A percentile compares a stretch with the other conserved stretches of the same genome.
phyloP scores from a whole-genome alignment of 1,139 yeast genomes.

The Suhomyces taliae region DNA sequence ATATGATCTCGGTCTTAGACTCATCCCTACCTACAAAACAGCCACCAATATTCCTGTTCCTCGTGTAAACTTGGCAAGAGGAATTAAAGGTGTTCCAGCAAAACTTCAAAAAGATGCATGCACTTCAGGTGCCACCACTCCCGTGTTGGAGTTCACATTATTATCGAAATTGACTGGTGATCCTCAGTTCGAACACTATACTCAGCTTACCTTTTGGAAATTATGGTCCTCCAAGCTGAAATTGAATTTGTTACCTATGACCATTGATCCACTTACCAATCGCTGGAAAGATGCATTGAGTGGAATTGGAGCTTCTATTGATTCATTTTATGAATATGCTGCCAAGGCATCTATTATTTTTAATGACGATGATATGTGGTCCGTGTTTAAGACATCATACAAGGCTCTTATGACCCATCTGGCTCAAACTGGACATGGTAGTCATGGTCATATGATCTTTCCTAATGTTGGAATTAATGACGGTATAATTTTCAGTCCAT shows the following conservation, averaged over 20 bases:
- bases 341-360: constrained; percentile 74
- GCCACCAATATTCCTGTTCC: constrained; percentile 68
- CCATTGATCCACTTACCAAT: constrained; percentile 61
- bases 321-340: constrained; percentile 89
- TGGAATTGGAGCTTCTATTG: constrained; percentile 93
- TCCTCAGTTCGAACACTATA: constrained; percentile 60
- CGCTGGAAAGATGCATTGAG: constrained; percentile 61
- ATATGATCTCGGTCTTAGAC: constrained; percentile 64
- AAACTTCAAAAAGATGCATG: constrained; percentile 64
- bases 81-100: constrained; percentile 46
- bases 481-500: constrained; percentile 54
- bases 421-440: constrained; percentile 37
- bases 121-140: constrained; percentile 83
- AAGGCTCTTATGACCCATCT: constrained; percentile 53
- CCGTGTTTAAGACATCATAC: constrained; percentile 62
- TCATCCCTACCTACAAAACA: constrained; percentile 67
- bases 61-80: constrained; percentile 60
- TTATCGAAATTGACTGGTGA: constrained; percentile 75
- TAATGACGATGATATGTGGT: constrained; percentile 59
- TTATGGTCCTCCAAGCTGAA: constrained; percentile 68
- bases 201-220: constrained; percentile 64
- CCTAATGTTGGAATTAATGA: constrained; percentile 55
- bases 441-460: constrained; percentile 57
- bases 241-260: constrained; percentile 73
- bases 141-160: constrained; percentile 75